These are phyloP conservation scores for Phaeotremella skinneri DNA, from an alignment of 768 basidiomycete genomes.

Conservation along the genomic window DNA sequence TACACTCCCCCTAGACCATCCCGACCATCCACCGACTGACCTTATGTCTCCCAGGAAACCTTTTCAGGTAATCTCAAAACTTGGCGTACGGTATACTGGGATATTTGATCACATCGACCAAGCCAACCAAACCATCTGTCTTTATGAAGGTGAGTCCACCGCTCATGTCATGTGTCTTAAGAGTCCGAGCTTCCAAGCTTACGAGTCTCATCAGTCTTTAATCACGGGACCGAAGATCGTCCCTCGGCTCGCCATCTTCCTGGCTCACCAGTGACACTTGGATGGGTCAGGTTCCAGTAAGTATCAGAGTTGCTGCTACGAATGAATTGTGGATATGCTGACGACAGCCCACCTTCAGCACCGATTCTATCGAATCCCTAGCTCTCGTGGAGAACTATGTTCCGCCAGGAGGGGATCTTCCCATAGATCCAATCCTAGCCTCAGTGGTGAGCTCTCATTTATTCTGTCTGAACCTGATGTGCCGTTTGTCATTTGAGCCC, in stretches of 20 bases:
- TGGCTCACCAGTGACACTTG: slow-evolving; percentile 29
- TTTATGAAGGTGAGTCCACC: slow-evolving; percentile 36
- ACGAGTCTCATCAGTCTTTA: slow-evolving; percentile 36
- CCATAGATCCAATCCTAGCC: slow-evolving; percentile 40
- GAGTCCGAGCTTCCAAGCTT: slow-evolving; percentile 13
- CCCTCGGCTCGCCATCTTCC: slow-evolving; percentile 31
- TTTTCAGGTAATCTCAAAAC: slow-evolving; percentile 46
- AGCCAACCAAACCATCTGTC: slow-evolving; percentile 44
- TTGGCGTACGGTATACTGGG: slow-evolving; percentile 47
- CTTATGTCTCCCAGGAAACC: slow-evolving; percentile 29
- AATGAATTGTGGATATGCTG: slow-evolving; percentile 10
- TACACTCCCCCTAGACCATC: neutral
- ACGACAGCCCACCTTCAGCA: slow-evolving; percentile 23
- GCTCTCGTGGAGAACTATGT: slow-evolving; percentile 43
- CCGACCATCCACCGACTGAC: slow-evolving; percentile 1
- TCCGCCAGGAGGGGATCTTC: slow-evolving; percentile 31
- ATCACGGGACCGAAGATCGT: slow-evolving; percentile 46
- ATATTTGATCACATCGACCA: slow-evolving; percentile 47
- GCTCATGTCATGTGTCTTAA: too few species aligned
- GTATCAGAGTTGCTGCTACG: slow-evolving; percentile 7
- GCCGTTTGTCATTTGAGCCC: neutral
- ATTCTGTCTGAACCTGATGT: neutral
- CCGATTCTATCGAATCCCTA: slow-evolving; percentile 45
- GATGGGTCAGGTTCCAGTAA: slow-evolving; percentile 47
- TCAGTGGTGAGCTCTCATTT: slow-evolving; percentile 38